Base-by-base conservation (phyloP, 2,329 filamentous ascomycete species). In the Triangularia verruculosa region DNA sequence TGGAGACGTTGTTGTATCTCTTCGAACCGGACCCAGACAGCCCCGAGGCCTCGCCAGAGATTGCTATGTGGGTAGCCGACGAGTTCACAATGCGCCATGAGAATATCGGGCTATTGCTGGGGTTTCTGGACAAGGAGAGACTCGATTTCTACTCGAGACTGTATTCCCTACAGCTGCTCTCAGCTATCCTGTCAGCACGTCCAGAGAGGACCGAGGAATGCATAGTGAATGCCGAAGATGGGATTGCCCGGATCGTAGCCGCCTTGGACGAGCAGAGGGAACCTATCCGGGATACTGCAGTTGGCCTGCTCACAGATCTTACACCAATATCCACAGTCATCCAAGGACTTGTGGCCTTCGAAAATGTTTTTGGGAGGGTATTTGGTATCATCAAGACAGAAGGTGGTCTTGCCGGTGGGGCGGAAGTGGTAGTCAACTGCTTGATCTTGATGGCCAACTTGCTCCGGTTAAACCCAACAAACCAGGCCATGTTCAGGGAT, bases 51-150 rank as follows among this genome's bases (percentile, higher is more conserved):
- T 97, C 94, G 13, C 94, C 98, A 68, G 95, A 99, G 77, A 96
- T 99, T 71, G 90, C 90, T 17, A 81, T 98, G 27, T 99, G 95
- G 93, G 83, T 99, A 64, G 95, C 95, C 61, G 95, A 99, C 78
- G 94, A 98, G 77, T 99, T 99, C 75, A 97, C 95, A 32, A 93
- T 97, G 82, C 89, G 92, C 67, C 93, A 97, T 85, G 94, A 98
- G 78, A 98, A 99, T 76, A 94, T 97, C 66, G 94, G 92, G 1
- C 82, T 95, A 15, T 85, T 99, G 24, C 86, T 99, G 65, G 90
- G 95, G 74, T 90, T 99, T 62, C 84, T 99, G 68, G 93, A 97
- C 69, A 87, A 88, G 12, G 94, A 97, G 69, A 87, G 89, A 13
- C 83, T 83, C 69, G 93, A 97, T 72, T 96, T 97, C 72, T 97